These are phyloP conservation scores for Bidens hawaiensis DNA, from an alignment of 140 eudicot genomes.

Conservation along the genomic window DNA sequence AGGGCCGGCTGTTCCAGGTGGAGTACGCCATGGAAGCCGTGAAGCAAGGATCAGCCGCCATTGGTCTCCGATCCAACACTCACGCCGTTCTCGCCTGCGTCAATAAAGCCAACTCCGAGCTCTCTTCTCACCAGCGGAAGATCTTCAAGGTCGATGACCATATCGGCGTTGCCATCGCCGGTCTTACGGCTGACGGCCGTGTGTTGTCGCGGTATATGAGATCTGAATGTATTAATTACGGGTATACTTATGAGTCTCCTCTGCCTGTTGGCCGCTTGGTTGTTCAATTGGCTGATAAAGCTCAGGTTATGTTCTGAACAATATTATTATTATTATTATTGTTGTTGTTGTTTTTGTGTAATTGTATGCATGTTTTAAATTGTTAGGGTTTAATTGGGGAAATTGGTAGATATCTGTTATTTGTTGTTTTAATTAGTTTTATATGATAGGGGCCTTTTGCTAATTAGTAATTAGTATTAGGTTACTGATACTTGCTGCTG, in stretches of 20 bases:
- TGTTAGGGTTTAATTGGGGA: neutral
- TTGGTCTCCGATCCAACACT: constrained; percentile 93
- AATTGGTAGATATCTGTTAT: neutral
- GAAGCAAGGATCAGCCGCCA: constrained; percentile 96
- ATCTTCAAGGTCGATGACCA: constrained; percentile 96
- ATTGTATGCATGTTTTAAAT: too few species aligned
- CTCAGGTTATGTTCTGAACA: constrained; percentile 51
- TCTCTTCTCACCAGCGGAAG: constrained; percentile 95
- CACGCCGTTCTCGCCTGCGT: constrained; percentile 90
- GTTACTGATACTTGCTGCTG: neutral
- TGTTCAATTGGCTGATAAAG: constrained; percentile 97
- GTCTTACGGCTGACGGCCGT: constrained; percentile 94
- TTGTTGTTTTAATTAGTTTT: neutral
- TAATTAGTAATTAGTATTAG: too few species aligned
- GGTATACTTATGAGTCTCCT: constrained; percentile 71
- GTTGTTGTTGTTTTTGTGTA: too few species aligned
- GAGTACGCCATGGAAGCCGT: constrained; percentile 99
- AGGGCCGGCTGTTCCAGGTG: constrained; percentile 84
- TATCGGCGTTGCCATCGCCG: constrained; percentile 96
- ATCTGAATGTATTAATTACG: constrained; percentile 74
- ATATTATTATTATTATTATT: neutral
- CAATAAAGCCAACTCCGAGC: constrained; percentile 84
- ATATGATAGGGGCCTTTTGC: too few species aligned
- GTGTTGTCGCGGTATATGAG: constrained; percentile 89
- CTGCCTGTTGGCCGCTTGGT: constrained; percentile 91